These are phyloP conservation scores for Botrytis aclada DNA, from an alignment of 2,329 filamentous ascomycete genomes.

Conservation along the genomic window DNA sequence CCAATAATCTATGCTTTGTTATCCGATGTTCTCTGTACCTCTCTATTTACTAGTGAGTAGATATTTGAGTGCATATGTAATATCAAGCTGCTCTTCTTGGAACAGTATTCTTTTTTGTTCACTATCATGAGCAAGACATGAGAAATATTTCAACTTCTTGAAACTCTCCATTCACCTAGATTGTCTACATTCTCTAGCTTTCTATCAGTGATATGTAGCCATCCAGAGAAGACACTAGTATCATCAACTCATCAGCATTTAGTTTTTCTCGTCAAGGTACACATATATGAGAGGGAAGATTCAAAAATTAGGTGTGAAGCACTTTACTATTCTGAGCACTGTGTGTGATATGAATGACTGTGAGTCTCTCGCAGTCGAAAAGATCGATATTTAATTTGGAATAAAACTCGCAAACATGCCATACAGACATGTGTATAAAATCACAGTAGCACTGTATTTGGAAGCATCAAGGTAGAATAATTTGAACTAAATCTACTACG, in stretches of 20 bases:
- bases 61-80: neutral
- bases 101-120: neutral
- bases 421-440: neutral
- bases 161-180: neutral
- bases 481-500: neutral
- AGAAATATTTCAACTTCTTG: neutral
- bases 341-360: neutral
- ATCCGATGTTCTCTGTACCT: neutral
- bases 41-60: neutral
- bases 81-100: neutral
- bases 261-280: neutral
- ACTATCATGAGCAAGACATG: neutral
- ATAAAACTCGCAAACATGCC: too few species aligned
- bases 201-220: neutral
- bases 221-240: neutral
- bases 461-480: neutral
- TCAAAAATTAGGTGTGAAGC: neutral
- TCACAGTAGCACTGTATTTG: neutral
- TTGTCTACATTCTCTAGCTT: neutral
- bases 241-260: neutral
- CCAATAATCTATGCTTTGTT: neutral
- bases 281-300: too few species aligned
- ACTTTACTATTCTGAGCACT: neutral
- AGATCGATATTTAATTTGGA: neutral
- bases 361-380: neutral